These are phyloP conservation scores for Aspergillus panamensis DNA, from an alignment of 495 filamentous ascomycete species.

Conservation along the genomic window DNA sequence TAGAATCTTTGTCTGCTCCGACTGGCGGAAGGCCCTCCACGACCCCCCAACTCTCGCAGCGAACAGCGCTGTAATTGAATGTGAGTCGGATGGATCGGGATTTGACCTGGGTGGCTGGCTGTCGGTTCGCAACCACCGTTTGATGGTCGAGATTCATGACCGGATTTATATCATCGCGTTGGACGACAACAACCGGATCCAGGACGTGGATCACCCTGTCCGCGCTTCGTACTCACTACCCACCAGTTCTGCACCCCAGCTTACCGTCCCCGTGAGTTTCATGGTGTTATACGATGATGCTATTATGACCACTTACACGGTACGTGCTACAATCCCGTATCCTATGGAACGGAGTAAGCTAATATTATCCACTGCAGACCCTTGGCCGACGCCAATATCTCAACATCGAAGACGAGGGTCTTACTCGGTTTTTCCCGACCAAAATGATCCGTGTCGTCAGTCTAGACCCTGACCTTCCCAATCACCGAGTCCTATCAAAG, in stretches of 20 bases:
- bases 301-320: conserved; percentile 41
- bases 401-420: conserved; percentile 17
- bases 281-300: conserved; percentile 40
- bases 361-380: conserved; percentile 26
- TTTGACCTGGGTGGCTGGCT: conserved; percentile 43
- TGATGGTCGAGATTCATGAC: conserved; percentile 45
- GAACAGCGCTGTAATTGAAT: conserved; percentile 33
- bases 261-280: conserved; percentile 38
- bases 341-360: not conserved
- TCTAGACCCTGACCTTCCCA: conserved; percentile 27
- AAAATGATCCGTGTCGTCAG: conserved; percentile 38
- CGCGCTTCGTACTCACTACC: conserved; percentile 37
- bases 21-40: conserved; percentile 37
- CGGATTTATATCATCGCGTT: conserved; percentile 36
- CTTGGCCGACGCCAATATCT: conserved; percentile 33
- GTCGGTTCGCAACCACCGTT: conserved; percentile 37
- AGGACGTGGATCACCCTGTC: conserved; percentile 22
- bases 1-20: conserved; percentile 37
- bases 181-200: conserved; percentile 32
- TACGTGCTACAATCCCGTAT: conserved; percentile 17
- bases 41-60: conserved; percentile 21
- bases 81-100: conserved; percentile 33
- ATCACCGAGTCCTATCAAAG: conserved; percentile 5
- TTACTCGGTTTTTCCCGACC: conserved; percentile 36
- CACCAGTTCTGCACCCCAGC: conserved; percentile 35